phyloP scores from a whole-genome alignment of 2,329 filamentous ascomycete species.

The Fusarium illudens region DNA sequence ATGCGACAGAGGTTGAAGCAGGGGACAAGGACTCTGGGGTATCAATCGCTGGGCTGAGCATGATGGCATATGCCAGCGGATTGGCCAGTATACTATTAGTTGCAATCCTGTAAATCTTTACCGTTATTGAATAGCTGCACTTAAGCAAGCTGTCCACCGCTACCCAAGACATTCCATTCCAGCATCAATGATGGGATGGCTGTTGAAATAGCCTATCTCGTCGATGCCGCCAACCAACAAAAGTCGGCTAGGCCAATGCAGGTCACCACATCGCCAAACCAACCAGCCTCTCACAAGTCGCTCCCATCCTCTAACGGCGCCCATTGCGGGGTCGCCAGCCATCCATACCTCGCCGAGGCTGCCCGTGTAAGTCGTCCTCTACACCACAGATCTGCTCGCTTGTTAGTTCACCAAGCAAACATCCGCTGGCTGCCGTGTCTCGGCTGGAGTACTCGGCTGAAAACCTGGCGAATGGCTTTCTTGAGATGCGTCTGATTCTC shows the following conservation, averaged over 20 bases:
- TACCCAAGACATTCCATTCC: background rate
- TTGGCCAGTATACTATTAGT: background rate
- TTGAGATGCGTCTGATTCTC: constrained; percentile 16
- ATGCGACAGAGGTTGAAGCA: constrained; percentile 55
- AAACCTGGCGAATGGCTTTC: constrained; percentile 15
- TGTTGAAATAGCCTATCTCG: background rate
- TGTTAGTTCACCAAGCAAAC: constrained; percentile 1
- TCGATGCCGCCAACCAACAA: background rate
- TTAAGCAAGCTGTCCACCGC: background rate
- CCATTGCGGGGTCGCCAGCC: constrained; percentile 34
- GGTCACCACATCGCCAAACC: constrained; percentile 37
- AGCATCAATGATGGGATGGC: background rate
- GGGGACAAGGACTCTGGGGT: constrained; percentile 13
- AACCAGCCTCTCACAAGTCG: constrained; percentile 18
- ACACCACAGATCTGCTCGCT: background rate
- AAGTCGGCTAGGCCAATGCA: constrained; percentile 40
- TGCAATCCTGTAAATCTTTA: background rate
- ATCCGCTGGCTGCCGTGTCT: background rate
- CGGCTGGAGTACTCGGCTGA: background rate
- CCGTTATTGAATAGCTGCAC: background rate
- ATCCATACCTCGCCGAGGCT: constrained; percentile 11
- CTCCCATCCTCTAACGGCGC: constrained; percentile 3
- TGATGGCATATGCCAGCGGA: constrained; percentile 4
- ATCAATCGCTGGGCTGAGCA: background rate
- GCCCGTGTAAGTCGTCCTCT: background rate